phyloP scores from a whole-genome alignment of 352 stramenopile species.

The Pythium utonaiense region DNA sequence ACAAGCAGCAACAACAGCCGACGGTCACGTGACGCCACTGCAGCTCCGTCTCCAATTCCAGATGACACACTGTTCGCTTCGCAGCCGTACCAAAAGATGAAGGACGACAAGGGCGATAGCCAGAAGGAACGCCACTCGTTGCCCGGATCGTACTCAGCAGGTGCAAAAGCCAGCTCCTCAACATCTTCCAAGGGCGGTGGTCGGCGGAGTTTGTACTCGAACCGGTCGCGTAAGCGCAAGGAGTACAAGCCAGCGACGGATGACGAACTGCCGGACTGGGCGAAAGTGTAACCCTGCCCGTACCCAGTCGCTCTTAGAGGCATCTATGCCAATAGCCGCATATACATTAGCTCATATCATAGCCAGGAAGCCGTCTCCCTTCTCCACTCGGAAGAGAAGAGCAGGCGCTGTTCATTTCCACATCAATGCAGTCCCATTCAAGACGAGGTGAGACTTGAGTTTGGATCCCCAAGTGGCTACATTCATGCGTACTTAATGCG shows the following conservation, averaged over 20 bases:
- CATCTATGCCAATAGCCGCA: too few relatives aligned
- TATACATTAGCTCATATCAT: neutral
- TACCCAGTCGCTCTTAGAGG: neutral
- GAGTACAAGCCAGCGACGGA: constrained; percentile 8
- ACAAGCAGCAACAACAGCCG: neutral
- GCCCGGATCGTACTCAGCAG: constrained; percentile 3
- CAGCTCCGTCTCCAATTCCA: constrained; percentile 2
- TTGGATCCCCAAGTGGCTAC: too few relatives aligned
- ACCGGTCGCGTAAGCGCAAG: constrained; percentile 7
- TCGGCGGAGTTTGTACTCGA: constrained; percentile 20
- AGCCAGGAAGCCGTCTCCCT: neutral
- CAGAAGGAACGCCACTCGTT: constrained; percentile 14
- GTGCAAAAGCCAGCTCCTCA: constrained; percentile 5
- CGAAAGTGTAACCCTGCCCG: constrained; percentile 8
- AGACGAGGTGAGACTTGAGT: too few relatives aligned
- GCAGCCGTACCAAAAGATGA: constrained; percentile 20
- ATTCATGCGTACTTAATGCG: too few relatives aligned
- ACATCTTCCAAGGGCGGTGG: constrained; percentile 13
- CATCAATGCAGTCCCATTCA: too few relatives aligned
- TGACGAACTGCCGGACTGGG: constrained; percentile 23
- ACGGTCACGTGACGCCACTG: neutral
- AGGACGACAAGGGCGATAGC: neutral
- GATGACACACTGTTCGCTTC: constrained; percentile 20
- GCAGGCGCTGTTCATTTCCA: neutral
- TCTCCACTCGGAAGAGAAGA: constrained; percentile 1